phyloP scores from a whole-genome alignment of 768 basidiomycete species.

The Tubosaeta sp. region DNA sequence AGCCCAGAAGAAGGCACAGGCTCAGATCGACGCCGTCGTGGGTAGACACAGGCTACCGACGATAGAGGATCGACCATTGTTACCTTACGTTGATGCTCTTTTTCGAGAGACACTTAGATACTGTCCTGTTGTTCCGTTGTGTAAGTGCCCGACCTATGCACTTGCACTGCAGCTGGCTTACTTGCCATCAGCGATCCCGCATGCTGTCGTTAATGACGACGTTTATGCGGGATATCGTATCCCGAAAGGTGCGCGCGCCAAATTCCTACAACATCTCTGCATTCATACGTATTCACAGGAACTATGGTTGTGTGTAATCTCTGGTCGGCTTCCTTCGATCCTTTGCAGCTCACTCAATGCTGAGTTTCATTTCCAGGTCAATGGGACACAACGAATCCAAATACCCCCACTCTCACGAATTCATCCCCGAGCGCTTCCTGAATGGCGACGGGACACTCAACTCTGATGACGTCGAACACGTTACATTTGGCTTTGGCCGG shows the following conservation, averaged over 20 bases:
- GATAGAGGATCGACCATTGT: conserved; percentile 12
- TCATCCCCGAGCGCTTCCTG: conserved; percentile 40
- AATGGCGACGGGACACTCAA: conserved; percentile 21
- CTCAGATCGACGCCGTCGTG: conserved; percentile 19
- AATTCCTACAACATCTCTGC: neutral
- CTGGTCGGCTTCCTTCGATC: conserved; percentile 7
- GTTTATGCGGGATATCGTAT: conserved; percentile 47
- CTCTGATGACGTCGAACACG: conserved; percentile 1
- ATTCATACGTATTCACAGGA: conserved; percentile 8
- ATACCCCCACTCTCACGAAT: conserved; percentile 36
- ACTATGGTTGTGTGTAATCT: conserved; percentile 16
- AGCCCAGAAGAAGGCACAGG: conserved; percentile 18
- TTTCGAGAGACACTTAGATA: conserved; percentile 19
- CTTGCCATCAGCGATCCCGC: conserved; percentile 23
- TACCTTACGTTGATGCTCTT: conserved; percentile 21
- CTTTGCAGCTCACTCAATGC: neutral
- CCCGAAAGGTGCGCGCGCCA: conserved; percentile 32
- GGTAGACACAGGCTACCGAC: conserved; percentile 11
- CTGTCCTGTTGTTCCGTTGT: conserved; percentile 10
- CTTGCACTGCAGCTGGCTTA: neutral
- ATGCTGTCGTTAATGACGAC: conserved; percentile 37
- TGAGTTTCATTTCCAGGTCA: conserved; percentile 12
- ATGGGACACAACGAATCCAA: conserved; percentile 26
- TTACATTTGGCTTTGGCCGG: conserved; percentile 27
- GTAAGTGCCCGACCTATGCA: neutral